Evolutionary conservation across 73 alveolate species (phyloP).

Genomic region (Paramecium octaurelia): DNA sequence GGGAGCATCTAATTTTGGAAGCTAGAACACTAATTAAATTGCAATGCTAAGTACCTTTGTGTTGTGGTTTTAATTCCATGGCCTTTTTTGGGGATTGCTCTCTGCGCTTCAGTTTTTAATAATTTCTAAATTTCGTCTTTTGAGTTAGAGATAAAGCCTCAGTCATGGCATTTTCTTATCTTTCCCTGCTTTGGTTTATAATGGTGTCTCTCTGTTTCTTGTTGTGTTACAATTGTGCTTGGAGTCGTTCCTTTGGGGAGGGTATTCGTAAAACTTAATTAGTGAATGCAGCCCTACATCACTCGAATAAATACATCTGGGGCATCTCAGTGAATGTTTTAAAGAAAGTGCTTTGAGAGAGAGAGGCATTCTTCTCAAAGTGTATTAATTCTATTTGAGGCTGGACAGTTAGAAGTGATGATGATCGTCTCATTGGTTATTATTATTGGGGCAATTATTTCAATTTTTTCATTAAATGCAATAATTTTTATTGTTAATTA

Average conservation of each 20-base stretch:
- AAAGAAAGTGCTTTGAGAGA: background rate
- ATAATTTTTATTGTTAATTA: constrained; percentile 18
- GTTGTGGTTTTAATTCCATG: background rate
- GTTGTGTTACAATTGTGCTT: background rate
- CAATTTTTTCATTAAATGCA: background rate
- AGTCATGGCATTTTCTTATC: constrained; percentile 2
- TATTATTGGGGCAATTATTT: background rate
- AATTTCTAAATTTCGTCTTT: background rate
- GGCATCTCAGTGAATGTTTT: background rate
- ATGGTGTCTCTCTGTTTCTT: background rate
- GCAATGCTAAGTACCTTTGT: background rate
- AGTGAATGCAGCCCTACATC: background rate
- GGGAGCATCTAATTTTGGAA: background rate
- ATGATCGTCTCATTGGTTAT: background rate
- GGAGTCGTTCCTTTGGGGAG: background rate
- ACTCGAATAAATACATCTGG: background rate
- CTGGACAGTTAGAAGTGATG: background rate
- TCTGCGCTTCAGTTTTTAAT: constrained; percentile 16
- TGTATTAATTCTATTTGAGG: background rate
- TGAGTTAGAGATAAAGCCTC: background rate
- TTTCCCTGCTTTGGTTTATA: background rate
- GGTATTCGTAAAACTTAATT: background rate
- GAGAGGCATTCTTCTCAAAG: background rate
- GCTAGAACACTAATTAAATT: background rate
- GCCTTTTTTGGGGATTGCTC: background rate